phyloP scores from a whole-genome alignment of 495 filamentous ascomycete genomes.

The Aspergillus haitiensis region DNA sequence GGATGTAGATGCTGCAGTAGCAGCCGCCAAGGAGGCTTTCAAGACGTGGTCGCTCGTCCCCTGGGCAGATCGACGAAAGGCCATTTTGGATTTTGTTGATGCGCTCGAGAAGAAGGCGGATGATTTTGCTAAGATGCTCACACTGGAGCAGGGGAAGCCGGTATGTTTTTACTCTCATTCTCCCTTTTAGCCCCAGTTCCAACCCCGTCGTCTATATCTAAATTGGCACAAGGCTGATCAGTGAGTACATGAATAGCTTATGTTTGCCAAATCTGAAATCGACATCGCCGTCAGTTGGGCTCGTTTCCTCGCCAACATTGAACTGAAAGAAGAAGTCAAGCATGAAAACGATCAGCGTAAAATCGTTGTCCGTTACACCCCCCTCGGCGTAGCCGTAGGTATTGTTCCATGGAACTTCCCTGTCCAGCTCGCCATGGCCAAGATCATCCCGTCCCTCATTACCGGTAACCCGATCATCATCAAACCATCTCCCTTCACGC shows the following conservation, averaged over 20 bases:
- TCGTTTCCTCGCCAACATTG: neutral
- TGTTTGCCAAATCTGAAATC: constrained; percentile 1
- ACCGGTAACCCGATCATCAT: constrained; percentile 68
- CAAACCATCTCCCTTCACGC: constrained; percentile 90
- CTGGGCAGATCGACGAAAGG: constrained; percentile 49
- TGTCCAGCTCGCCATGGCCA: constrained; percentile 23
- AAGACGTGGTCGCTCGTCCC: constrained; percentile 44
- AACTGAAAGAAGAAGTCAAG: constrained; percentile 6
- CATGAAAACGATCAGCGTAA: neutral
- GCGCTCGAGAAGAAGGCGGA: constrained; percentile 36
- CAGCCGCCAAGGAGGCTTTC: constrained; percentile 45
- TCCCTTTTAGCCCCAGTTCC: neutral
- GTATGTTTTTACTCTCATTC: constrained; percentile 1
- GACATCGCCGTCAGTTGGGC: neutral
- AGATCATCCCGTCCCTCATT: constrained; percentile 55
- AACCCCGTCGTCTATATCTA: neutral
- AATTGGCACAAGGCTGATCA: neutral
- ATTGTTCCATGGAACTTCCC: constrained; percentile 40
- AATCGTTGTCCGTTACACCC: constrained; percentile 20
- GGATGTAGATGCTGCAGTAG: constrained; percentile 53
- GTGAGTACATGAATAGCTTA: neutral
- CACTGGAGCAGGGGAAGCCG: constrained; percentile 51
- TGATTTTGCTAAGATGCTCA: constrained; percentile 48
- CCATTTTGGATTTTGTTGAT: constrained; percentile 51
- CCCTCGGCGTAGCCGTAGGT: constrained; percentile 34